Evolutionary conservation across 805 yeast species (phyloP), one percentile per base, ranked within the genome.

Genomic region (Komagataella pastoris): DNA sequence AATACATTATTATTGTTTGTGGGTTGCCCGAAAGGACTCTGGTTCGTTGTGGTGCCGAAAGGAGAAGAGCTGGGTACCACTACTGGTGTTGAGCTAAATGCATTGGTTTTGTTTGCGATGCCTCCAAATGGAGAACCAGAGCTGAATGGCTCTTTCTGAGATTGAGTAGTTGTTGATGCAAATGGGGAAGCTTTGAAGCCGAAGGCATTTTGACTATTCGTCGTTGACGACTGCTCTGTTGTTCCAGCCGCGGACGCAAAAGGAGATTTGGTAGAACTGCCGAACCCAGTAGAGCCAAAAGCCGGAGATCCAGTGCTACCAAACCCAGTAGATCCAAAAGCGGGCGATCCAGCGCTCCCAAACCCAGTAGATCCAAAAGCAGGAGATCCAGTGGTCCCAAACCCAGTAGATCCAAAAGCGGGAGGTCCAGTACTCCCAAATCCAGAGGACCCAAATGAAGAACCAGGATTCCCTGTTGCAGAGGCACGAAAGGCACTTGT

Each of bases 401-500:
- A 49, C 40, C 30, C 47, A 6, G 49, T 12, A 7, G 17, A 17
- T 17, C 50, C 46, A 44, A 43, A 40, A 17, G 47, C 36, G 3
- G 46, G 50, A 6, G 47, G 36, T 8, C 10, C 10, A 17, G 47
- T 36, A 6, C 17, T 19, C n/a, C 50, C 23, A 40, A 36, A 48
- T 18, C 40, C 40, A 8, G 40, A 30, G 14, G 18, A 24, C 14
- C 46, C 50, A 48, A 36, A 36, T 6, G 50, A 19, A 17, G 45
- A 12, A 10, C n/a, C n/a, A 14, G 47, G 4, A 19, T 43, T 30
- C 5, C 50, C 47, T n/a, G 36, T n/a, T 47, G 40, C 44, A 14
- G 44, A n/a, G 3, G 24, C 40, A 24, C 47, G 36, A 49, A 49
- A 49, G 17, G 51, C 45, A 24, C 49, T 30, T 7, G 47, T 30